Percentiles rank a stretch among this genome's conserved stretches.
Conservation (phyloP, 805 yeast species). For the Wickerhamiella dianesei region DNA sequence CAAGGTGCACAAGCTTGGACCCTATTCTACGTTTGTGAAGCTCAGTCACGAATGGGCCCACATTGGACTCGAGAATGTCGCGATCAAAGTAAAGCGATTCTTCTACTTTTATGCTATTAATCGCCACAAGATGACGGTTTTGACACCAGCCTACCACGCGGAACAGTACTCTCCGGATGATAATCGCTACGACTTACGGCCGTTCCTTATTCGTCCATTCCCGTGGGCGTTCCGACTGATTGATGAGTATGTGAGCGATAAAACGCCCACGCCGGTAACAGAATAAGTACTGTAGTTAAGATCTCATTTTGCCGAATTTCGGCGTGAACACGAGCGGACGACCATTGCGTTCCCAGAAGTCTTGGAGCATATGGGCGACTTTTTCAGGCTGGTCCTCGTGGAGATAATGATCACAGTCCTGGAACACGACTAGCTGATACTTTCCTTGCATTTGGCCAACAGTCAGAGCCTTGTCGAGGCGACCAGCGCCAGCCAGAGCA, state of each 20-base stretch:
- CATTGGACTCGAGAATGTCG: constrained; percentile 69
- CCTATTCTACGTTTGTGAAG: constrained; percentile 85
- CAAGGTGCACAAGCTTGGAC: constrained; percentile 90
- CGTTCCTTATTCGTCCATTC: constrained; percentile 88
- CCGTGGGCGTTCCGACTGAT: constrained; percentile 83
- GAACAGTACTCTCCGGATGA: constrained; percentile 98
- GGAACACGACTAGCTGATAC: constrained; percentile 75
- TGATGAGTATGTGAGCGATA: constrained; percentile 48
- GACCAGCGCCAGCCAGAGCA: constrained; percentile 78
- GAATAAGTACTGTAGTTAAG: constrained; percentile 5
- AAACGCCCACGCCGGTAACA: not conserved
- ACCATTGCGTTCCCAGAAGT: constrained; percentile 27
- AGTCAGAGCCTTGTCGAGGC: constrained; percentile 69
- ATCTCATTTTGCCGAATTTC: constrained; percentile 24
- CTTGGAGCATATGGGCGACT: constrained; percentile 39
- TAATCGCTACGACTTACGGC: constrained; percentile 88
- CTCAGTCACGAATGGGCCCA: constrained; percentile 83
- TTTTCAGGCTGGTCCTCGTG: constrained; percentile 80
- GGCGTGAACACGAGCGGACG: constrained; percentile 21
- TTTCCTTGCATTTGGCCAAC: constrained; percentile 97
- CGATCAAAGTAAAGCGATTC: constrained; percentile 83
- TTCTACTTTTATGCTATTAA: constrained; percentile 90
- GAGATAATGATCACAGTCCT: constrained; percentile 80
- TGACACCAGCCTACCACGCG: constrained; percentile 95
- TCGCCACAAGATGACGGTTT: constrained; percentile 94